Evolutionary conservation across 176 grass and related monocot genomes (phyloP), one percentile per base, ranked within the genome.

Genomic region (Phragmites australis): DNA sequence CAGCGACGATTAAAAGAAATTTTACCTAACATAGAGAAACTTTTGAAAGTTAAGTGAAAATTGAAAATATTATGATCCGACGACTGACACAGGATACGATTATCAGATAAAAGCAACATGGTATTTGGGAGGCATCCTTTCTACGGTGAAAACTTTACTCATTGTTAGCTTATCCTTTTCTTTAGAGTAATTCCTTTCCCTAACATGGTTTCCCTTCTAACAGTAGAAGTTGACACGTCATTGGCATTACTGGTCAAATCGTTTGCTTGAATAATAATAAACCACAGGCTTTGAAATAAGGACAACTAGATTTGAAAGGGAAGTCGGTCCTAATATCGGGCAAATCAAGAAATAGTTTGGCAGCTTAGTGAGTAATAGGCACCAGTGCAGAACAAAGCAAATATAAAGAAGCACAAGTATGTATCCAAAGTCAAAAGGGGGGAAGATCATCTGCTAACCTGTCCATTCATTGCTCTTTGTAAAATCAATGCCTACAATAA

Each of bases 381-480:
- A 78, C 11, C 9, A 46, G 76, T 19, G 14, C 59, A 80, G 21
- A 15, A 47, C 37, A 81, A 60, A 71, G 37, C 21, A 87, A 52
- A 57, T 68, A 45, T 19, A 81, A 29, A 55, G 26, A 75, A 81
- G 61, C 41, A 70, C 6, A 70, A 69, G 18, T 69, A 78, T n/a
- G 45, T 25, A 75, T 19, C 27, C 40, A 84, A 63, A 47, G 37
- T 60, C 8, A 82, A 83, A 75, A 78, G 1, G n/a, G 42, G 44
- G 68, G 56, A 64, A 85, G 53, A n/a, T 75, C 53, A 48, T 34
- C 77, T 84, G 62, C 45, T 81, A 82, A 97, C 93, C 93, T 90
- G 93, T 97, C 93, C 93, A 97, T 87, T 97, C 93, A 6, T 97
- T 97, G 86, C 93, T 97, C 65, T 97, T 97, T 48, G 93, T 97